These are phyloP conservation scores for Jamesozyma rosinii DNA, from an alignment of 805 yeast species.

Conservation along the genomic window DNA sequence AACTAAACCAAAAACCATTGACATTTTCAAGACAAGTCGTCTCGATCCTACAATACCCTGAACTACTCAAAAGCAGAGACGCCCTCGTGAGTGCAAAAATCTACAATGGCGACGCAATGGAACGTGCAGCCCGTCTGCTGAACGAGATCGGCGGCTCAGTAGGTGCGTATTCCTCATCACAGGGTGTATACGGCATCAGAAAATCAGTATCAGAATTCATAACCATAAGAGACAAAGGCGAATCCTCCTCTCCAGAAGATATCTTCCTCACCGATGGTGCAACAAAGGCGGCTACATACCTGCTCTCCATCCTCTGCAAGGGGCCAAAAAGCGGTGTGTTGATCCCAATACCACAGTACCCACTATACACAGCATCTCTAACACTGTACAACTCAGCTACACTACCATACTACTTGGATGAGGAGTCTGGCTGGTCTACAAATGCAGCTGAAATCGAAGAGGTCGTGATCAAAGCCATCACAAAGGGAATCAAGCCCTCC, in stretches of 20 bases:
- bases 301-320: constrained; percentile 59
- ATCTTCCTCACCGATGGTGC: constrained; percentile 91
- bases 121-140: constrained; percentile 57
- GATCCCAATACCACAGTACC: constrained; percentile 97
- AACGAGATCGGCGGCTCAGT: constrained; percentile 58
- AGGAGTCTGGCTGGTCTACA: constrained; percentile 74
- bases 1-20: constrained; percentile 84
- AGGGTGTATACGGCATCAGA: constrained; percentile 69
- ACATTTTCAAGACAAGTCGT: constrained; percentile 89
- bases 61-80: constrained; percentile 35
- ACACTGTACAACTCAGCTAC: constrained; percentile 72
- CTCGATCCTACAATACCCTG: constrained; percentile 79
- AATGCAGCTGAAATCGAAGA: constrained; percentile 54
- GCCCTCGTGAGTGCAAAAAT: constrained; percentile 15
- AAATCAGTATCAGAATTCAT: constrained; percentile 76
- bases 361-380: constrained; percentile 86
- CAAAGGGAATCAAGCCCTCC: constrained; percentile 53
- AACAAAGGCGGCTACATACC: constrained; percentile 78
- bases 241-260: constrained; percentile 52
- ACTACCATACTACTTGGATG: constrained; percentile 79
- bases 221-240: constrained; percentile 70
- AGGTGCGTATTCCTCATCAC: constrained; percentile 93
- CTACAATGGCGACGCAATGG: constrained; percentile 57
- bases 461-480: constrained; percentile 40
- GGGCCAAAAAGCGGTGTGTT: constrained; percentile 66